Base-by-base conservation (phyloP, 176 grass and related monocot genomes). In the Neostapfia colusana region DNA sequence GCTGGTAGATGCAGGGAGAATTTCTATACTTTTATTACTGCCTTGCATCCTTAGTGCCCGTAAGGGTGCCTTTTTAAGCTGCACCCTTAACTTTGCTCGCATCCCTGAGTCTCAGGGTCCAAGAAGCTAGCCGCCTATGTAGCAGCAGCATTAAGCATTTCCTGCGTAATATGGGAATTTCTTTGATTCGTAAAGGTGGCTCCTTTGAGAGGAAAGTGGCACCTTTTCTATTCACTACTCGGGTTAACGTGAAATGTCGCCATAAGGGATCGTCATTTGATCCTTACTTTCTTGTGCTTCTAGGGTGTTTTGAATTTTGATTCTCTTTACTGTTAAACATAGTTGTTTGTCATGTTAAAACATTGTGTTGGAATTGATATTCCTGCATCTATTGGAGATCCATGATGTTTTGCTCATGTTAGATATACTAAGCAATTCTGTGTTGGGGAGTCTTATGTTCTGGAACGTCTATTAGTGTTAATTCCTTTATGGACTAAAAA, bases 161-260 rank as follows among this genome's bases (percentile, higher is more conserved):
- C 37, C 25, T 13, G 44, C 44, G 49, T 27, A 48, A 11, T 75
- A 23, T 18, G 14, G 20, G 53, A 31, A 31, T 31, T 31, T 20
- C 0, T 72, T 67, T 83, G 31, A 67, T 73, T 40, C 80, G 7
- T 79, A 83, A 88, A 88, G 75, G 68, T 23, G 62, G 65, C 49
- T 66, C 54, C 68, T 79, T 67, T 79, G 59, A 63, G 53, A 42
- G 69, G 48, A 72, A 83, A 74, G 85, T 54, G 44, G 54, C 8
- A n/a, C 44, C 81, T 80, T 79, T 80, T 69, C 55, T 84, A 17
- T 37, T 31, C 31, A 3, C 31, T 31, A 31, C 31, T 2, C 31
- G 31, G 31, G 31, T 31, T 31, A 31, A 31, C 31, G 31, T 31
- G 31, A 31, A 31, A 31, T 31, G 31, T 1, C 31, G 3, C 31